A percentile compares a stretch with the other conserved stretches of the same genome.
phyloP scores from a whole-genome alignment of 345 rosid genomes.

The Isatis tinctoria region DNA sequence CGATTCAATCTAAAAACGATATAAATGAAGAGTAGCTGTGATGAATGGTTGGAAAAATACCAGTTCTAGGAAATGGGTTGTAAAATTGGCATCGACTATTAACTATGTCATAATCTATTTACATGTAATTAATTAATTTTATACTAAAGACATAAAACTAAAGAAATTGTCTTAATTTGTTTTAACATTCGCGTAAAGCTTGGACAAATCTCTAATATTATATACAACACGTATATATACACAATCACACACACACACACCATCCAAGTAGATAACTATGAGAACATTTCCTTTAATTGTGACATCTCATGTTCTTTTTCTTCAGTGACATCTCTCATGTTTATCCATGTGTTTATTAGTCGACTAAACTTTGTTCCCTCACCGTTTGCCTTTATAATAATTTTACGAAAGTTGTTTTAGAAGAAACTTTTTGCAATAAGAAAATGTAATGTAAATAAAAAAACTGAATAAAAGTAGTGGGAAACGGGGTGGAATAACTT shows the following conservation, averaged over 20 bases:
- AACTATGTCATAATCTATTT: too few species aligned
- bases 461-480: conserved; percentile 11
- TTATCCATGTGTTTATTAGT: background rate
- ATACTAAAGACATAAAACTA: too few species aligned
- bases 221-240: background rate
- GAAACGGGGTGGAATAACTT: conserved; percentile 16
- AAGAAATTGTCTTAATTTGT: too few species aligned
- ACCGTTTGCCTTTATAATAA: background rate
- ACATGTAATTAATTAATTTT: too few species aligned
- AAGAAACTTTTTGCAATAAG: background rate
- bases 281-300: background rate
- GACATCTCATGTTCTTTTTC: background rate
- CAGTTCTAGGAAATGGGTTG: too few species aligned
- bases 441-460: background rate
- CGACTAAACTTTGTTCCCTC: background rate
- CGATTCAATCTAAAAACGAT: too few species aligned
- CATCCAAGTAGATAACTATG: background rate
- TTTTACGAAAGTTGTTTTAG: background rate
- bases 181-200: background rate
- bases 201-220: background rate
- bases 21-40: too few species aligned
- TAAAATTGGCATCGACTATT: too few species aligned
- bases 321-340: conserved; percentile 15
- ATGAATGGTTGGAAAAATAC: too few species aligned
- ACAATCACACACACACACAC: background rate